Evolutionary conservation across 257 asterid genomes (phyloP), one percentile per base, ranked within the genome.

Genomic region (Marsdenia floribunda): DNA sequence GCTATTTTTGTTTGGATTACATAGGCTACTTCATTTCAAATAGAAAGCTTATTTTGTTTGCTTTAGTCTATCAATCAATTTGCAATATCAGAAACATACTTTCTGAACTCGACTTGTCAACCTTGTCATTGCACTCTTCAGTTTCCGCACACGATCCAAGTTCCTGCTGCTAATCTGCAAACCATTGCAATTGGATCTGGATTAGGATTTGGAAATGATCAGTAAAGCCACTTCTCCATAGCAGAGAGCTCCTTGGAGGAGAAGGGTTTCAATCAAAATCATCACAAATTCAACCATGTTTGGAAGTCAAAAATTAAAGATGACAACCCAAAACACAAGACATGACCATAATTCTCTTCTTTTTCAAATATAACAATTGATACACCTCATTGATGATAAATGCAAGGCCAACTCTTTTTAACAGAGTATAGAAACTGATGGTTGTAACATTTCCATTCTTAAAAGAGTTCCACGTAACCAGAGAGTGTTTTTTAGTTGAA

Each of bases 21-120:
- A 16, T 19, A 4, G 22, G 47, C 46, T 63, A 35, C 5, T 33
- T 33, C 6, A 61, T 61, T 13, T 63, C 46, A 35, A 24, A 65
- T n/a, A 65, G 19, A 26, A 52, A 18, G 33, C 5, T 4, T 50
- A n/a, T 74, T 19, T 38, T n/a, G 33, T 49, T 40, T 3, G 35
- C 22, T 35, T 49, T 21, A 54, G 15, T n/a, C 2, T 8, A 26
- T 65, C 54, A 46, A 60, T 38, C 33, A 46, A 64, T 24, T 72
- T 15, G 61, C 26, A 65, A 29, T n/a, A n/a, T 38, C 49, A 65
- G 19, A 35, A 29, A 29, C 87, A 9, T 83, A 93, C 98, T 76
- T 93, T 91, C 75, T 91, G 98, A 70, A 93, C 98, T 84, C 97
- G 87, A 73, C 84, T 88, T 19, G 87, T 88, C 85, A 93, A 83